phyloP scores from a whole-genome alignment of 306 rosid species.

The Glycine tomentella region DNA sequence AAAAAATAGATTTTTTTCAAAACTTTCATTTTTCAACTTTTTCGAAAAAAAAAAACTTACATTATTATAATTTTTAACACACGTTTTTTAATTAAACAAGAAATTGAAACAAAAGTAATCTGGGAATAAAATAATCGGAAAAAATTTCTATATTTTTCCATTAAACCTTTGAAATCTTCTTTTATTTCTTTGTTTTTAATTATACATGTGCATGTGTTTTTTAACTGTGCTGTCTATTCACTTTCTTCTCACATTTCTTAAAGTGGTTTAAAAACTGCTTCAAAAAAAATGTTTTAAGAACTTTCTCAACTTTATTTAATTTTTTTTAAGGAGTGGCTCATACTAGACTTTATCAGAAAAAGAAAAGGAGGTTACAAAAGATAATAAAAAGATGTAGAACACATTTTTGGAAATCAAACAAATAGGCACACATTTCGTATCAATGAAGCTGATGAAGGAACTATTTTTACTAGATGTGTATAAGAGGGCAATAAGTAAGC shows the following conservation, averaged over 20 bases:
- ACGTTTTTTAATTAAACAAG: neutral
- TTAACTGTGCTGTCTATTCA: neutral
- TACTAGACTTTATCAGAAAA: neutral
- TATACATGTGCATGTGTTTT: no score
- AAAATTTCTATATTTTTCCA: neutral
- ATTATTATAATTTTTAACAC: neutral
- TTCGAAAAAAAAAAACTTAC: neutral
- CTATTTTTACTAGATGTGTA: neutral
- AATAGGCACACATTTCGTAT: neutral
- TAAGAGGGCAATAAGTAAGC: neutral
- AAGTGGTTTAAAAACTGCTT: neutral
- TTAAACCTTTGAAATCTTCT: neutral
- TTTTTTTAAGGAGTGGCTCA: neutral
- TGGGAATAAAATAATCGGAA: no score
- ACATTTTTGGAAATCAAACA: neutral
- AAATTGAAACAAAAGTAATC: no score
- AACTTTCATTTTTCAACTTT: neutral
- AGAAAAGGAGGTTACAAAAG: neutral
- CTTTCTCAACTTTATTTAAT: neutral
- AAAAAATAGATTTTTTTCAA: neutral
- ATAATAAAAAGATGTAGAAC: neutral
- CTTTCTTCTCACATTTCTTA: neutral
- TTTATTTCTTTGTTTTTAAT: neutral
- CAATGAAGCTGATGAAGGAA: neutral
- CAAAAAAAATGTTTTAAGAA: no score